Base-by-base conservation (phyloP, 805 yeast species). In the Candida michaelii region DNA sequence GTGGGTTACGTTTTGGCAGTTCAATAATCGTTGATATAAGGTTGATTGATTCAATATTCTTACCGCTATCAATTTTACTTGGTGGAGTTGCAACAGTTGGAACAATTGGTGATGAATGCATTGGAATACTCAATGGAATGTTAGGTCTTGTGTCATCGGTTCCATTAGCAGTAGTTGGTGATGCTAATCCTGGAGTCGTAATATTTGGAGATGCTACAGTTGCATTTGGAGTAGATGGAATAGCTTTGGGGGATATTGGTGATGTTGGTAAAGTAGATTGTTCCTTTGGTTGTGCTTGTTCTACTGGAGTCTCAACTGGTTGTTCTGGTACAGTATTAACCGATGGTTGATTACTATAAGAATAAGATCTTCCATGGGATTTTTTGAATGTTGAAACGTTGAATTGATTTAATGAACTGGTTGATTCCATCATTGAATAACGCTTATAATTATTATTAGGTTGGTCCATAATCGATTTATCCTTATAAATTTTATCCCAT, bases 401-500 rank as follows among this genome's bases (percentile, higher is more conserved):
- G 44, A 66, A 34, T 59, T 47, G 63, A 71, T 65, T 31, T 66
- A 56, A 7, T 65, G 41, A 42, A 45, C 53, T 65, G 11, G 74
- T 65, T 16, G 69, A 61, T 53, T 69, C 73, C 40, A 69, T 53
- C 75, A 70, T 68, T 15, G 79, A 65, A 48, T 72, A 67, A 43
- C 77, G 66, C 56, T 76, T 67, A 44, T 62, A 59, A 39, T 61
- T 62, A 21, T 40, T 39, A 36, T 39, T 41, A 6, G 42, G 43
- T 4, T 55, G 49, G 14, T 23, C 37, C 4, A 34, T 14, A 4
- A 24, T 23, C 3, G 18, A 19, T 48, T 62, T 56, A 52, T 65
- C 70, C 24, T 58, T 48, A 44, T 63, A 71, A 42, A 71, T 69
- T 43, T 71, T 71, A 60, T 91, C 98, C 97, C 97, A 93, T 59